Evolutionary conservation across 441 rosid species (phyloP).

Genomic region (Arabidopsis hybrid): DNA sequence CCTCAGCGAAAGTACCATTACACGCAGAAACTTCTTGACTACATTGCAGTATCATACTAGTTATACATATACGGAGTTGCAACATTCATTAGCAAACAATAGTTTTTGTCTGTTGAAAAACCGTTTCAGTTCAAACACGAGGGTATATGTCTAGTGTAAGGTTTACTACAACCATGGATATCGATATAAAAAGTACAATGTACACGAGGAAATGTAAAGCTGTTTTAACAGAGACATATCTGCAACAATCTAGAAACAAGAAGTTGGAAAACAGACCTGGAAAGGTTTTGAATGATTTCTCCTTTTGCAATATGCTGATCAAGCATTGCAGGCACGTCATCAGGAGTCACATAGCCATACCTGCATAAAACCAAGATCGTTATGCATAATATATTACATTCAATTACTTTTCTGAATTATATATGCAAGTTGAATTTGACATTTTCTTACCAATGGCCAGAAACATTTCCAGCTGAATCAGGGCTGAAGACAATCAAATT

Average conservation of each 20-base stretch:
- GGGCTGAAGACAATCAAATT: conserved; percentile 78
- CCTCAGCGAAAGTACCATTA: neutral
- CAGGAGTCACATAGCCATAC: conserved; percentile 97
- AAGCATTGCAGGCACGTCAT: conserved; percentile 85
- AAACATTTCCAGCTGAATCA: conserved; percentile 63
- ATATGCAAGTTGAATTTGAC: conserved; percentile 1
- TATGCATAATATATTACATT: conserved; percentile 24
- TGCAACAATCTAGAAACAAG: conserved; percentile 13
- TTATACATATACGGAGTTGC: conserved; percentile 4
- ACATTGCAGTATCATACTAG: neutral
- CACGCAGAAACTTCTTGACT: conserved; percentile 1
- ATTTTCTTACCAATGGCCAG: conserved; percentile 81
- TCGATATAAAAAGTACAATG: neutral
- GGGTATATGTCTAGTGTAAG: conserved; percentile 6
- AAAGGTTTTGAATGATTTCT: conserved; percentile 69
- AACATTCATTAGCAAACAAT: neutral
- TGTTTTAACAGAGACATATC: conserved; percentile 1
- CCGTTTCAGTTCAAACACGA: neutral
- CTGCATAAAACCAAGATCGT: conserved; percentile 47
- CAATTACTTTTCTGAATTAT: neutral
- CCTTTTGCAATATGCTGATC: conserved; percentile 90
- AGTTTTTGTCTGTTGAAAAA: neutral
- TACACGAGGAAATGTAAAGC: neutral
- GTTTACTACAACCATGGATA: neutral
- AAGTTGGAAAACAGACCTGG: conserved; percentile 64